These are phyloP conservation scores for Xylaria intraflava DNA, from an alignment of 495 filamentous ascomycete species.

Conservation along the genomic window DNA sequence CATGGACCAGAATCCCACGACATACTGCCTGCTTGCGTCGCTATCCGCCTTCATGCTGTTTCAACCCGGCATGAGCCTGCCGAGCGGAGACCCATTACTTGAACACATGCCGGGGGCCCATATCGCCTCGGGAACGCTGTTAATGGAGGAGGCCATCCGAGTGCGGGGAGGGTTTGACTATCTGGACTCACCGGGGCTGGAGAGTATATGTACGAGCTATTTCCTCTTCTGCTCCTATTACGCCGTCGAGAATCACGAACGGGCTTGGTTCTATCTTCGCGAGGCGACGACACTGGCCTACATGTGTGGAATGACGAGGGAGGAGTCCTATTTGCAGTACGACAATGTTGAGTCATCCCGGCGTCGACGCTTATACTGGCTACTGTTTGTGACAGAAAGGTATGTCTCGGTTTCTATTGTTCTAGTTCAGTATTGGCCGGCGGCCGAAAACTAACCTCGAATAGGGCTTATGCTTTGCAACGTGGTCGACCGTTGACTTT, in stretches of 20 bases:
- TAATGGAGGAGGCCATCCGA: constrained; percentile 69
- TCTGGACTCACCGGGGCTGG: constrained; percentile 60
- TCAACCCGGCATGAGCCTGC: constrained; percentile 66
- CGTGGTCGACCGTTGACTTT: constrained; percentile 57
- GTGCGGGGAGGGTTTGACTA: constrained; percentile 71
- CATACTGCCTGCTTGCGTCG: constrained; percentile 73
- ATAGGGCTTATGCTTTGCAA: constrained; percentile 67
- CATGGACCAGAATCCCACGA: constrained; percentile 59
- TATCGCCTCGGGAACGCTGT: constrained; percentile 50
- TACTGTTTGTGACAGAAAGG: constrained; percentile 67
- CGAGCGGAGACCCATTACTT: constrained; percentile 46
- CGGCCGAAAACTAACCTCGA: constrained; percentile 5
- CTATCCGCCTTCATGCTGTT: constrained; percentile 82
- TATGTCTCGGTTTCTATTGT: constrained; percentile 28
- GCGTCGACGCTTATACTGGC: constrained; percentile 60
- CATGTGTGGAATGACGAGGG: constrained; percentile 55
- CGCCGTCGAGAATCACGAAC: constrained; percentile 62
- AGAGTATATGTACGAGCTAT: constrained; percentile 68
- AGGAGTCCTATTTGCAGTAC: constrained; percentile 50
- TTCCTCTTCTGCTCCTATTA: constrained; percentile 74
- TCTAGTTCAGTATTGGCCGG: background rate
- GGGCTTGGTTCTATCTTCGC: constrained; percentile 67
- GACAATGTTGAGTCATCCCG: constrained; percentile 49
- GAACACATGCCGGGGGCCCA: constrained; percentile 49
- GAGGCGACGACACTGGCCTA: constrained; percentile 60